A percentile compares a stretch with the other conserved stretches of the same genome.
Evolutionary conservation across 2,329 filamentous ascomycete species (phyloP).

Genomic region (Phyllosticta citribraziliensis): DNA sequence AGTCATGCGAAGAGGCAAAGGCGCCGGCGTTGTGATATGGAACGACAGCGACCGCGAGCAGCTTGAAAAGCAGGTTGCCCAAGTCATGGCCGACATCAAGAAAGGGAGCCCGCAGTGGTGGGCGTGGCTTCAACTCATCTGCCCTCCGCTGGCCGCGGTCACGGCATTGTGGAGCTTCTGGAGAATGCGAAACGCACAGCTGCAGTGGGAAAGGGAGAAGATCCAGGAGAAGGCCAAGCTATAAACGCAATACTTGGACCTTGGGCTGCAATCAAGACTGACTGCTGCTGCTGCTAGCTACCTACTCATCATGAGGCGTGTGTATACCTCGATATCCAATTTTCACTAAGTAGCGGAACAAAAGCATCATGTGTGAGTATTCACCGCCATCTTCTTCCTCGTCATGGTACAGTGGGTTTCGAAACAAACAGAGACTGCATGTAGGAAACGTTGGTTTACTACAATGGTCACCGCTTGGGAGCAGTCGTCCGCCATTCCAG

Average conservation of each 20-base stretch:
- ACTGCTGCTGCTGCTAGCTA: no score
- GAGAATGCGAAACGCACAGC: slow-evolving; percentile 61
- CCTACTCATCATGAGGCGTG: no score
- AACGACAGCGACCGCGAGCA: slow-evolving; percentile 72
- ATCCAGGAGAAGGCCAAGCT: slow-evolving; percentile 48
- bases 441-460: no score
- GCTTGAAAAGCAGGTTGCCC: slow-evolving; percentile 55
- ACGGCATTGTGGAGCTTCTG: slow-evolving; percentile 63
- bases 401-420: no score
- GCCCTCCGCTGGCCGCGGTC: slow-evolving; percentile 63
- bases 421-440: no score
- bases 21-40: slow-evolving; percentile 72
- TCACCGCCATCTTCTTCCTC: no score
- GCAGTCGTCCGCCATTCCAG: no score
- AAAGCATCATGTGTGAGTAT: no score
- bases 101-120: slow-evolving; percentile 68
- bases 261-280: no score
- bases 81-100: slow-evolving; percentile 55
- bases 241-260: slow-evolving; percentile 20
- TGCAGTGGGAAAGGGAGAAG: slow-evolving; percentile 55
- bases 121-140: slow-evolving; percentile 59
- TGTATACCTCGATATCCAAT: no score
- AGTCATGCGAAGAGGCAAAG: slow-evolving; percentile 54
- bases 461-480: no score
- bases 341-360: no score